Evolutionary conservation across 106 monocot genomes (phyloP).

Genomic region (Agapanthus africanus): DNA sequence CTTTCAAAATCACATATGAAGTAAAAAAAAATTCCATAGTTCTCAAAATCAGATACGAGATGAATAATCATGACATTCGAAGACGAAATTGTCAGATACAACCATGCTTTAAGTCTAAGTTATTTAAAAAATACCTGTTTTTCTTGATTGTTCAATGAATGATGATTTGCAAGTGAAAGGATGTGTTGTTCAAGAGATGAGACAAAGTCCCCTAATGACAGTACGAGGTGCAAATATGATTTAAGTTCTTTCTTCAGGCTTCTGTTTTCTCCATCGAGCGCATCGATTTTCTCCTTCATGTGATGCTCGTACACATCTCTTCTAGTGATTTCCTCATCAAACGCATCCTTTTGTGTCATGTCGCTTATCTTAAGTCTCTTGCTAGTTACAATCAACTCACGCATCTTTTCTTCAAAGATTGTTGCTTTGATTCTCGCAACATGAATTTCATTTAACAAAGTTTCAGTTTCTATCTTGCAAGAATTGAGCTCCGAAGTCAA

Average conservation of each 20-base stretch:
- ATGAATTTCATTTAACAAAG: conserved; percentile 30
- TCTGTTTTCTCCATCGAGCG: conserved; percentile 33
- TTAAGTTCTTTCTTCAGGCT: conserved; percentile 30
- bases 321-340: conserved; percentile 15
- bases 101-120: background rate
- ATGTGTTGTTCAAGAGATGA: conserved; percentile 30
- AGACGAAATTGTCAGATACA: background rate
- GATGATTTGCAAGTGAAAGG: conserved; percentile 29
- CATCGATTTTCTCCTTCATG: conserved; percentile 14
- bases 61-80: background rate
- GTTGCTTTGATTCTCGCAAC: conserved; percentile 21
- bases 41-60: background rate
- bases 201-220: conserved; percentile 23
- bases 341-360: conserved; percentile 18
- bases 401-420: conserved; percentile 40
- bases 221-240: conserved; percentile 29
- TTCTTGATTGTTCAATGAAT: conserved; percentile 11
- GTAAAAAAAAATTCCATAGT: background rate
- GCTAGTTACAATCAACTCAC: conserved; percentile 34
- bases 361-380: conserved; percentile 27
- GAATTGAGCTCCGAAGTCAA: conserved; percentile 23
- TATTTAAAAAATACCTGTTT: conserved; percentile 16
- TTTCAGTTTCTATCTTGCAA: conserved; percentile 27
- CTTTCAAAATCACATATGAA: background rate
- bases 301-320: conserved; percentile 10